Percentiles rank a stretch among this genome's conserved stretches.
Evolutionary conservation across 225 moss, liverwort and hornwort genomes (phyloP).

Genomic region (Anthoceros angustus): DNA sequence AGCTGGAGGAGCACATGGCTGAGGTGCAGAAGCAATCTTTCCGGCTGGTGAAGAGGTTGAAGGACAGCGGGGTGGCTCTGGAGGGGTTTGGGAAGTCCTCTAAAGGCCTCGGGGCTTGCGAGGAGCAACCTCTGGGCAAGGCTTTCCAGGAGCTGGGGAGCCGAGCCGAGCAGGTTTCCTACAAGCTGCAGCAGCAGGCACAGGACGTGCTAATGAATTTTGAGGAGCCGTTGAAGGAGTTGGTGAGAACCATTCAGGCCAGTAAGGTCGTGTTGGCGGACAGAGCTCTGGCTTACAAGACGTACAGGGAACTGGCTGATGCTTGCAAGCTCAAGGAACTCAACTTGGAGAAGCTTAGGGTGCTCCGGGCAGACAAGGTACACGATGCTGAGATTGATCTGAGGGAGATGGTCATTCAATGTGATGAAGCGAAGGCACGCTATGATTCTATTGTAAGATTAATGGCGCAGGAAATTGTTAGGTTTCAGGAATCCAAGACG

Average conservation of each 20-base stretch:
- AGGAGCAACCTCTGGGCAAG: slow-evolving; percentile 48
- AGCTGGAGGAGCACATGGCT: slow-evolving; percentile 85
- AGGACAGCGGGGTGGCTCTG: slow-evolving; percentile 77
- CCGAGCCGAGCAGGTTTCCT: slow-evolving; percentile 63
- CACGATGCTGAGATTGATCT: slow-evolving; percentile 74
- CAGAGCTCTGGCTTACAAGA: slow-evolving; percentile 66
- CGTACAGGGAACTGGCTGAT: slow-evolving; percentile 71
- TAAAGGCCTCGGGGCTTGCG: slow-evolving; percentile 69
- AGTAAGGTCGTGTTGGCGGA: slow-evolving; percentile 90
- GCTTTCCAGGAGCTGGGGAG: slow-evolving; percentile 63
- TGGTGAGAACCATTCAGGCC: slow-evolving; percentile 76
- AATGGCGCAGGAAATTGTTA: slow-evolving; percentile 80
- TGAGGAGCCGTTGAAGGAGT: slow-evolving; percentile 95
- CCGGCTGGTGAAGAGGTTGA: slow-evolving; percentile 86
- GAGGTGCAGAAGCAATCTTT: slow-evolving; percentile 90
- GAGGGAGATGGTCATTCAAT: slow-evolving; percentile 50
- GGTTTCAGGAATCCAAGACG: slow-evolving; percentile 88
- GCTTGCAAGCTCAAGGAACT: slow-evolving; percentile 62
- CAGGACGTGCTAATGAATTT: slow-evolving; percentile 75
- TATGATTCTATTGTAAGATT: slow-evolving; percentile 55
- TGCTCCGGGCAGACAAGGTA: slow-evolving; percentile 68
- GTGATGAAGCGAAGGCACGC: slow-evolving; percentile 53
- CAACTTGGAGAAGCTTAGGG: slow-evolving; percentile 69
- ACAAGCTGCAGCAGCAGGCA: slow-evolving; percentile 75
- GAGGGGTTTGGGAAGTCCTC: slow-evolving; percentile 77